phyloP scores from a whole-genome alignment of 108 stramenopile genomes.

The Parmales sp. region DNA sequence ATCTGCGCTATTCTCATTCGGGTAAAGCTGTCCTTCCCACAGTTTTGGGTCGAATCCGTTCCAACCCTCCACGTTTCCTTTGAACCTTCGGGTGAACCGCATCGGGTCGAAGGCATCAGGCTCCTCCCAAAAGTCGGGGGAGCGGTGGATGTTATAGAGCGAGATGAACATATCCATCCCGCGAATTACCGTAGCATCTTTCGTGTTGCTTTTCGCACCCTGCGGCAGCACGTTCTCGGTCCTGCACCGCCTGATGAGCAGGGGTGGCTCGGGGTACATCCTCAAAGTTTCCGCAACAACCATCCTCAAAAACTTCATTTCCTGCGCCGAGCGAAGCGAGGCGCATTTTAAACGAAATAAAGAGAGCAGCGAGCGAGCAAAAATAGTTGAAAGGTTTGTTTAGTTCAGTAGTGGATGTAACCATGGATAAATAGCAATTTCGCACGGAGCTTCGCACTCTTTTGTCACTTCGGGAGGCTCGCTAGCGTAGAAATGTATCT shows the following conservation, averaged over 20 bases:
- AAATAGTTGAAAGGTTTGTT: slow-evolving; percentile 1
- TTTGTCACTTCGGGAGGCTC: neutral
- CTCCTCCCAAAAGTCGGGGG: slow-evolving; percentile 78
- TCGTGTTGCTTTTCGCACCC: slow-evolving; percentile 44
- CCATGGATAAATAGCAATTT: too few species aligned
- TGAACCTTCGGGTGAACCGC: slow-evolving; percentile 70
- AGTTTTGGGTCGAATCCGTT: slow-evolving; percentile 75
- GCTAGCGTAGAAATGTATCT: neutral
- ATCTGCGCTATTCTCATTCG: slow-evolving; percentile 82
- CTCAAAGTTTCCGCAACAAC: slow-evolving; percentile 79
- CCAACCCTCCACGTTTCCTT: slow-evolving; percentile 78
- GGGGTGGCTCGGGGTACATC: slow-evolving; percentile 86
- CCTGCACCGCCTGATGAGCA: slow-evolving; percentile 85
- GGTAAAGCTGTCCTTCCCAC: slow-evolving; percentile 74
- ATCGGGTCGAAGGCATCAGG: slow-evolving; percentile 76
- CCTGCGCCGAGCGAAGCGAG: neutral
- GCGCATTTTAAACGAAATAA: too few species aligned
- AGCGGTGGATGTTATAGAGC: slow-evolving; percentile 87
- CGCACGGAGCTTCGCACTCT: too few species aligned
- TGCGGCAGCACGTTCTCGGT: slow-evolving; percentile 67
- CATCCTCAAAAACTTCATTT: slow-evolving; percentile 71
- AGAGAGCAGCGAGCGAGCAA: too few species aligned
- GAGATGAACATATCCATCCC: slow-evolving; percentile 92
- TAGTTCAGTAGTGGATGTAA: too few species aligned
- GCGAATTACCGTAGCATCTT: slow-evolving; percentile 68